Base-by-base conservation (phyloP, 2,329 filamentous ascomycete genomes). In the Neurospora sp. region DNA sequence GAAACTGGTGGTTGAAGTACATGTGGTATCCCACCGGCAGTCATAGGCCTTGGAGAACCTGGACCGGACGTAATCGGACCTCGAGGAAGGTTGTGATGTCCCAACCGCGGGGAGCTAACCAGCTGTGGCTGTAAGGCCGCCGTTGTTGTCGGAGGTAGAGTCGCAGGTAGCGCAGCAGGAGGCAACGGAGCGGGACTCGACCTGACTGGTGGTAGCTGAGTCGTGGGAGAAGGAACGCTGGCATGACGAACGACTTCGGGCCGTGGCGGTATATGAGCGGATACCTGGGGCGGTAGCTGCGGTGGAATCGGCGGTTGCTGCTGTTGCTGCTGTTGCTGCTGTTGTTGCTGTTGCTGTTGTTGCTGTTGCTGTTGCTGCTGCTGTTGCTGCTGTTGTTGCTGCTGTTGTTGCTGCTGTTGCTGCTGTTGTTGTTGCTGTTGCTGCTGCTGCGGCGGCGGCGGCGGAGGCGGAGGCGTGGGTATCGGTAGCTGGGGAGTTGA, bases 1-100 rank as follows among this genome's bases (percentile, higher is more conserved):
- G 76, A 52, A 76, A 74, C 17, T 2, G 81, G 81, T 70, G 79
- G 79, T 71, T 83, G 81, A 66, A 82, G 77, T 66, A 80, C 80
- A 33, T 78, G 78, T 11, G 77, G 69, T n/a, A 69, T 19, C 9
- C 70, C 71, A 62, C 69, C 71, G 9, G 71, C 66, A 15, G 52
- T 62, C 52, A 62, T 33, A 36, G 73, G 71, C 66, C 72, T 72
- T n/a, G 73, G 67, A 10, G 69, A 36, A 38, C 72, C 72, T 7
- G 70, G 58, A 40, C 71, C 69, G n/a, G 43, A 67, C 11, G 58
- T 36, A 9, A n/a, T 42, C 33, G 71, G 66, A 9, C 13, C 13
- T 9, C 38, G 67, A 28, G 70, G 23, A 3, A 42, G 13, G 19
- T 70, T 71, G 23, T 72, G 71, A 38, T 70, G 73, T 23, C 46